Evolutionary conservation across 225 moss, liverwort and hornwort genomes (phyloP).

Genomic region (Antitrichia curtipendula): DNA sequence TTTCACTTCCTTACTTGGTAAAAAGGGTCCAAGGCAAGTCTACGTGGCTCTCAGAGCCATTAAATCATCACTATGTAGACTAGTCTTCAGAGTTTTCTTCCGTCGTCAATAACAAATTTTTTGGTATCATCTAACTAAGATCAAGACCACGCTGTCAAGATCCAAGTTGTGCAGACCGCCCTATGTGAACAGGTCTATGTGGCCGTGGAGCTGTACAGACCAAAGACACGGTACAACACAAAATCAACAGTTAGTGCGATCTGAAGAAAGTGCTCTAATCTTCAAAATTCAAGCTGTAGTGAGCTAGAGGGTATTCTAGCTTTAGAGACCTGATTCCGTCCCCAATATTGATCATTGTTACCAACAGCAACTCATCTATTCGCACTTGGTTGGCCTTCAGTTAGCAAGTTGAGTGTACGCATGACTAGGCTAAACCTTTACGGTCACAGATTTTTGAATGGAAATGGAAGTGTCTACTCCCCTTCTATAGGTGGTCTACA

Average conservation of each 20-base stretch:
- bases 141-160: not conserved
- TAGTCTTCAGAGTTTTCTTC: not conserved
- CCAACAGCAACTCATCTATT: not conserved
- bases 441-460: too few relatives aligned
- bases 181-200: slow-evolving; percentile 31
- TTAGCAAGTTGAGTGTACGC: not conserved
- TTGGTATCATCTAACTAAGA: not conserved
- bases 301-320: not conserved
- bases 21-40: not conserved
- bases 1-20: not conserved
- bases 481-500: not conserved
- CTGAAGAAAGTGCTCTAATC: not conserved
- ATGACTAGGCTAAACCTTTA: not conserved
- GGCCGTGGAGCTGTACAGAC: slow-evolving; percentile 46
- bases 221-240: not conserved
- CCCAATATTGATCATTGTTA: not conserved
- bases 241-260: not conserved
- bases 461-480: not conserved
- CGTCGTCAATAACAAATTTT: not conserved
- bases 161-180: not conserved
- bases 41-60: not conserved
- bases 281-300: not conserved
- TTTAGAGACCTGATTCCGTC: not conserved
- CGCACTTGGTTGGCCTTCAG: not conserved
- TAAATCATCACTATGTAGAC: not conserved